Conservation (phyloP, 345 rosid genomes). For the Excoecaria cochinchinensis region DNA sequence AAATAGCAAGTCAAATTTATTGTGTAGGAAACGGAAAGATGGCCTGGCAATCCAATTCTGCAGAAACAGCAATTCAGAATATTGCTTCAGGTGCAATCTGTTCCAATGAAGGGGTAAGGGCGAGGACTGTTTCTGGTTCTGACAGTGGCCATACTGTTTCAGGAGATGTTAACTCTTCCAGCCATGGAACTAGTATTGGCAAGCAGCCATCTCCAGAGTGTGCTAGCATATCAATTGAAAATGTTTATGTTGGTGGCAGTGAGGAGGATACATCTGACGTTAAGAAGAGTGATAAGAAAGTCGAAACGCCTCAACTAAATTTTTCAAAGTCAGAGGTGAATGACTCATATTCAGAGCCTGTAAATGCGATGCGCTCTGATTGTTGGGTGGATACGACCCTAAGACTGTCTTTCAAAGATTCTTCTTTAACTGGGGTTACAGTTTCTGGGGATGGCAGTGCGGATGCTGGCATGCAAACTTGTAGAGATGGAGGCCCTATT, state of each 20-base stretch:
- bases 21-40: slow-evolving; percentile 6
- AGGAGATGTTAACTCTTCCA: slow-evolving; percentile 13
- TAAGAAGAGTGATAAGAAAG: slow-evolving; percentile 15
- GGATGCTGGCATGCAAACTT: slow-evolving; percentile 25
- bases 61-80: slow-evolving; percentile 17
- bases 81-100: slow-evolving; percentile 10
- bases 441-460: slow-evolving; percentile 13
- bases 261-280: slow-evolving; percentile 26
- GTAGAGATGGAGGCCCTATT: slow-evolving; percentile 20
- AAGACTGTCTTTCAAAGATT: slow-evolving; percentile 37
- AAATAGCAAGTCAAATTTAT: slow-evolving; percentile 6
- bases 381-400: slow-evolving; percentile 37
- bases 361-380: slow-evolving; percentile 27
- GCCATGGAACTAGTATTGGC: slow-evolving; percentile 19
- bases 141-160: slow-evolving; percentile 17
- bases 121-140: slow-evolving; percentile 14
- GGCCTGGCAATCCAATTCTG: slow-evolving; percentile 17
- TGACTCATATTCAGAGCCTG: slow-evolving; percentile 30
- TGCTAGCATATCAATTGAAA: slow-evolving; percentile 25
- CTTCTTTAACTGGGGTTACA: slow-evolving; percentile 28
- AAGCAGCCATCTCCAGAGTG: slow-evolving; percentile 27
- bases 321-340: slow-evolving; percentile 31
- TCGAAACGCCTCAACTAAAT: slow-evolving; percentile 32
- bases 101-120: slow-evolving; percentile 14
- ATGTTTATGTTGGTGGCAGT: slow-evolving; percentile 24